Conservation (phyloP, 768 basidiomycete species). For the Rhizopogon rudus region DNA sequence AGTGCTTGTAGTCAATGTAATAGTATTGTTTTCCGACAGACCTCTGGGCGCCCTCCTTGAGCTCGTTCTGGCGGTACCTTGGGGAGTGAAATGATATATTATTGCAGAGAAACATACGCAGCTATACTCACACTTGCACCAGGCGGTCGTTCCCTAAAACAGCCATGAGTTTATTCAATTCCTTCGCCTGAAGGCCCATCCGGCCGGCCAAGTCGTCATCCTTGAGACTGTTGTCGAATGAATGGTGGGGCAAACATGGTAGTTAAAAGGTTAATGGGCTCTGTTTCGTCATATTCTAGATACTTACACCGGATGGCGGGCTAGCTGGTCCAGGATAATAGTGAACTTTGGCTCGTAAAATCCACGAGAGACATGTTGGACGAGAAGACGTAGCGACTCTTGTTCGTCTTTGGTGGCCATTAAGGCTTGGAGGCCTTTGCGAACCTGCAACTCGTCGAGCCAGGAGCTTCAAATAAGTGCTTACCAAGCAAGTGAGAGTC, state of each 20-base stretch:
- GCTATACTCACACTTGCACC: conserved; percentile 61
- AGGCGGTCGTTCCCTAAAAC: conserved; percentile 74
- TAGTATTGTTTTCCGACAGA: conserved; percentile 90
- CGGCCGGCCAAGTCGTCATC: conserved; percentile 91
- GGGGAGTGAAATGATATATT: not conserved
- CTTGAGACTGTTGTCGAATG: conserved; percentile 56
- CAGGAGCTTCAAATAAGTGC: not conserved
- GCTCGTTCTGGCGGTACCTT: conserved; percentile 88
- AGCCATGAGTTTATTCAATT: conserved; percentile 86
- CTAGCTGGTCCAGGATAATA: conserved; percentile 91
- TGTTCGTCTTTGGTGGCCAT: conserved; percentile 77
- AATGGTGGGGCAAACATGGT: not conserved
- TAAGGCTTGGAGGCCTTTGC: not conserved
- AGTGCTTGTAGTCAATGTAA: conserved; percentile 92
- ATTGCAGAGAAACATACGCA: not conserved
- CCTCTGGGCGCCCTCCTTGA: conserved; percentile 85
- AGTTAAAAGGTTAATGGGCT: conserved; percentile 12
- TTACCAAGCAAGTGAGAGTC: not conserved
- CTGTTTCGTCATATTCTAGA: conserved; percentile 22
- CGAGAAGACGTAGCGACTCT: conserved; percentile 79
- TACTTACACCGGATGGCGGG: conserved; percentile 93
- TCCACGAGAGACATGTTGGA: conserved; percentile 88
- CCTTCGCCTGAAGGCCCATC: conserved; percentile 86
- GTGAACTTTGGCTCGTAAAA: conserved; percentile 94
- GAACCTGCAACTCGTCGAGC: not conserved